Percentiles rank a stretch among this genome's conserved stretches.
Conservation (phyloP, 306 rosid species). For the Cicer judaicum region DNA sequence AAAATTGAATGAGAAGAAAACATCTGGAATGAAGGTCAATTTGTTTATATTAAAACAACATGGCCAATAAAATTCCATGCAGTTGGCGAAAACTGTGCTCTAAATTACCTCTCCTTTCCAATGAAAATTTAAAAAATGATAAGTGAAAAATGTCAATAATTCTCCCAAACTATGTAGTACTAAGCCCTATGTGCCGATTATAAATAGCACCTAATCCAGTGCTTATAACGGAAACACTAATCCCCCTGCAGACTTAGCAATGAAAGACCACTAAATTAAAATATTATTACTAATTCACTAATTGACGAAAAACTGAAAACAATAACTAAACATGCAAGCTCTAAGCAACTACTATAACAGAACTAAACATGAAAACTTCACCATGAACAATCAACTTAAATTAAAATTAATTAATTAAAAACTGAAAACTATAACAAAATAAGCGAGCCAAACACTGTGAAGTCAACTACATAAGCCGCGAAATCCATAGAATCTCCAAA, state of each 20-base stretch:
- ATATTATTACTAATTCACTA: background rate
- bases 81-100: background rate
- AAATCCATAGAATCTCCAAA: constrained; percentile 22
- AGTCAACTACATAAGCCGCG: constrained; percentile 21
- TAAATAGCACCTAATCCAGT: constrained; percentile 18
- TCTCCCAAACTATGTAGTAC: background rate
- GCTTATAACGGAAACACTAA: constrained; percentile 17
- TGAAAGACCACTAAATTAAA: background rate
- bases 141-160: background rate
- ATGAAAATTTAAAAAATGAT: background rate
- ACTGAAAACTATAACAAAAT: constrained; percentile 3
- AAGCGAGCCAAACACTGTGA: background rate
- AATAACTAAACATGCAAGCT: background rate
- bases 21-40: background rate
- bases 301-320: background rate
- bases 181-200: constrained; percentile 25
- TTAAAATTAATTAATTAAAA: background rate
- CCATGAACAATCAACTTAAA: background rate
- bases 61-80: background rate
- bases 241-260: constrained; percentile 13
- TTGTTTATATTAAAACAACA: constrained; percentile 24
- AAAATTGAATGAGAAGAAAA: background rate
- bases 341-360: background rate
- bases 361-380: background rate
- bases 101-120: constrained; percentile 18